Conservation (phyloP, 1,139 yeast genomes). For the Lipomyces yarrowii region DNA sequence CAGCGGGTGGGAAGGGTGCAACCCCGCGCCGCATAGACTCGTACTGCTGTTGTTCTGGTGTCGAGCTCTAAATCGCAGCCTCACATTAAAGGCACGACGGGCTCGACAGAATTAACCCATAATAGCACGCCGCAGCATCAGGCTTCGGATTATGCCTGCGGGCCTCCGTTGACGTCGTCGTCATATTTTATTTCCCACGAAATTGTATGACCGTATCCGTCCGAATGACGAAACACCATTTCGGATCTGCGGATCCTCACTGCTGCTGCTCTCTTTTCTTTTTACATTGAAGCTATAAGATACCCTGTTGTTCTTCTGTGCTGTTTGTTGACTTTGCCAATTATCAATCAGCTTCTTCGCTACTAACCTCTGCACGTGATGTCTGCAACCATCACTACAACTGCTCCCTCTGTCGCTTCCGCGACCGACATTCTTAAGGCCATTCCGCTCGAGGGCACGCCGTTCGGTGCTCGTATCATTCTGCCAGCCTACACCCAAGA, state of each 20-base stretch:
- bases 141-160: neutral
- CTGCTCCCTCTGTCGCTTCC: slow-evolving; percentile 4
- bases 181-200: neutral
- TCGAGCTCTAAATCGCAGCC: neutral
- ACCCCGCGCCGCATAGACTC: neutral
- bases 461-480: slow-evolving; percentile 67
- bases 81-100: neutral
- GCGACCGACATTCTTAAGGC: slow-evolving; percentile 20
- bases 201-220: neutral
- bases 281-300: neutral
- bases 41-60: neutral
- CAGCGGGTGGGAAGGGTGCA: neutral
- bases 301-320: neutral
- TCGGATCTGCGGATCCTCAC: neutral
- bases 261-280: neutral
- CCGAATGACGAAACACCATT: neutral
- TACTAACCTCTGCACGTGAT: slow-evolving; percentile 1
- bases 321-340: neutral
- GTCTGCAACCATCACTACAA: slow-evolving; percentile 25
- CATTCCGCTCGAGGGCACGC: slow-evolving; percentile 51
- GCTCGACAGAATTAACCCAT: neutral
- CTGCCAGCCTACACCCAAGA: slow-evolving; percentile 71
- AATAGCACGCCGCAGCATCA: neutral
- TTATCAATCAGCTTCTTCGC: neutral
- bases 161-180: neutral